Evolutionary conservation across 345 rosid species (phyloP), one percentile per base, ranked within the genome.

Genomic region (Dovyalis caffra): DNA sequence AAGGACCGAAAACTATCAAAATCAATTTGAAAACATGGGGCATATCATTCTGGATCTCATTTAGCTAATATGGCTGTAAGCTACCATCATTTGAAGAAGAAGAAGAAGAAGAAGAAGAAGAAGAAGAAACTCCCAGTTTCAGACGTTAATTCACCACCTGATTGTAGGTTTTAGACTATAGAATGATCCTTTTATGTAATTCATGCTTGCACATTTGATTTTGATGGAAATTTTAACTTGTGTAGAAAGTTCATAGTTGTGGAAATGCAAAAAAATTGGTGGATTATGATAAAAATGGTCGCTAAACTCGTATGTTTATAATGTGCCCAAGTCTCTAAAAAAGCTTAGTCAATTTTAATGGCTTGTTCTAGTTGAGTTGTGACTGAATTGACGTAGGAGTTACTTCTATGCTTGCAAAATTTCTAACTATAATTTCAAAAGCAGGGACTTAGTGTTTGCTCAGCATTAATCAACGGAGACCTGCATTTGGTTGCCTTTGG

Each of bases 381-480:
- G 45, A 16, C 45, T 35, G 34, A 71, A 62, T 63, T 18, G 35
- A 71, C 40, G 8, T 40, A n/a, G 69, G 6, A 29, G 8, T 72
- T 57, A 38, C 57, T 18, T 73, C 56, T 12, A 4, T 71, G 49
- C 57, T 47, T 67, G 71, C 9, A 23, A 58, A 23, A 71, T 70
- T 11, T 34, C 77, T 21, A 71, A 74, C 32, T 72, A n/a, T 26
- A 51, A 25, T 38, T 57, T 57, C 66, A 32, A 78, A 79, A 77
- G 77, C 93, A 95, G 99, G 98, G 99, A 21, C 97, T 93, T 56
- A 93, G 92, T 83, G 87, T 89, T 65, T 88, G 91, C 91, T 76
- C 95, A 1, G 93, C 90, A 64, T 67, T 84, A 68, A 68, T 95
- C 71, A 83, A 77, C 60, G 88, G 95, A 32, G 97, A 88, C 86